Evolutionary conservation across 306 rosid genomes (phyloP), one percentile per base, ranked within the genome.

Genomic region (Crataegus laevigata): DNA sequence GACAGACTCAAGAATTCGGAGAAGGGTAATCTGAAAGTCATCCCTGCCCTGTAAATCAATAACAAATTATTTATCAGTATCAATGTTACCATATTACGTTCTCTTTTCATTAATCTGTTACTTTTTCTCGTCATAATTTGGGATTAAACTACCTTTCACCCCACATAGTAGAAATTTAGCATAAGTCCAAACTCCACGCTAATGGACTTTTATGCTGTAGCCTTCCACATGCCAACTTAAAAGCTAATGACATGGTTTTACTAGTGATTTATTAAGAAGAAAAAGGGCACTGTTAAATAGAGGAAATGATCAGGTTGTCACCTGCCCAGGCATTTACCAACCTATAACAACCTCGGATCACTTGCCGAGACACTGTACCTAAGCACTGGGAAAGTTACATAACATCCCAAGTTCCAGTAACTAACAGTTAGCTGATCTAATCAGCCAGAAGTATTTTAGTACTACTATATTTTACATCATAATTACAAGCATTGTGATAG

Each of bases 11-110:
- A 92, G 79, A 78, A 90, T 79, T 62, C 93, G 91, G 80, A 94
- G 99, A 74, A 90, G 94, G 71, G 98, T 90, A 83, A 89, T 92
- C 84, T 92, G 99, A 85, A 94, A 89, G 72, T 94, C 99, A 78
- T 92, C 99, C 89, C 99, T 88, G 78, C 99, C 99, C 98, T 94
- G 92, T 57, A 86, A 85, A 55, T 71, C 76, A 85, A 79, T 34
- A 28, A 43, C 64, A 84, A 60, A 64, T 75, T 36, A 61, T 32
- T 26, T 32, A 75, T 81, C 80, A 87, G 68, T 19, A 74, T 24
- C 54, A 66, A 77, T 29, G 57, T 68, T 78, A 82, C 19, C 69
- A 60, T 80, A 71, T 19, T 65, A 42, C 13, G 18, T 43, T 45
- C 3, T 54, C 21, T 22, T 14, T 58, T 11, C 11, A 28, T n/a